phyloP scores from a whole-genome alignment of 208 protist species.

The Crithidia acanthocephali region DNA sequence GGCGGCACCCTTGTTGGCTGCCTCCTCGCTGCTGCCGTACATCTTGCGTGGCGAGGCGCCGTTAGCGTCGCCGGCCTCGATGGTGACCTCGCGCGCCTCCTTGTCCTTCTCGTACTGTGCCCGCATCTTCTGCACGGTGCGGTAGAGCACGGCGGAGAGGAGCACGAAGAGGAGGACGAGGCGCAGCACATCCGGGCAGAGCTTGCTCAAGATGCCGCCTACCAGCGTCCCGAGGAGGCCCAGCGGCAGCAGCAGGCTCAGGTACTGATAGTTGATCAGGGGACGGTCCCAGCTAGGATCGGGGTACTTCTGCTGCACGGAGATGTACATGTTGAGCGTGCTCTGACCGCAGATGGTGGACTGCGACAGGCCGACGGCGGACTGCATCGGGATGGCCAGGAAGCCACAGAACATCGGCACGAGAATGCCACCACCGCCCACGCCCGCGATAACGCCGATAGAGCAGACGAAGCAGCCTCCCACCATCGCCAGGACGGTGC shows the following conservation, averaged over 20 bases:
- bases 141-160: slow-evolving; percentile 63
- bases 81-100: slow-evolving; percentile 28
- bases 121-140: slow-evolving; percentile 66
- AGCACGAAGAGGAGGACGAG: slow-evolving; percentile 78
- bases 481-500: slow-evolving; percentile 53
- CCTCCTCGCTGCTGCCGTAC: slow-evolving; percentile 20
- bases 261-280: slow-evolving; percentile 89
- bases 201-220: slow-evolving; percentile 71
- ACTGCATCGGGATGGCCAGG: slow-evolving; percentile 63
- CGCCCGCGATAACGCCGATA: slow-evolving; percentile 76
- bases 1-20: slow-evolving; percentile 7
- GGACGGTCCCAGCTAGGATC: slow-evolving; percentile 56
- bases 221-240: slow-evolving; percentile 74
- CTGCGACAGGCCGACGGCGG: slow-evolving; percentile 79
- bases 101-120: slow-evolving; percentile 49
- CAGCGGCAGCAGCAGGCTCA: slow-evolving; percentile 77
- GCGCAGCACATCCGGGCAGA: slow-evolving; percentile 80
- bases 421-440: slow-evolving; percentile 87
- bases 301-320: slow-evolving; percentile 60
- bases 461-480: slow-evolving; percentile 62
- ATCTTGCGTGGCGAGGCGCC: not conserved
- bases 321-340: slow-evolving; percentile 76
- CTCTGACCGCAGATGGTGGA: slow-evolving; percentile 86
- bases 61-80: slow-evolving; percentile 21
- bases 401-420: slow-evolving; percentile 76